A percentile compares a stretch with the other conserved stretches of the same genome.
These are phyloP conservation scores for Lentinula boryana DNA, from an alignment of 768 basidiomycete species.

Conservation along the genomic window DNA sequence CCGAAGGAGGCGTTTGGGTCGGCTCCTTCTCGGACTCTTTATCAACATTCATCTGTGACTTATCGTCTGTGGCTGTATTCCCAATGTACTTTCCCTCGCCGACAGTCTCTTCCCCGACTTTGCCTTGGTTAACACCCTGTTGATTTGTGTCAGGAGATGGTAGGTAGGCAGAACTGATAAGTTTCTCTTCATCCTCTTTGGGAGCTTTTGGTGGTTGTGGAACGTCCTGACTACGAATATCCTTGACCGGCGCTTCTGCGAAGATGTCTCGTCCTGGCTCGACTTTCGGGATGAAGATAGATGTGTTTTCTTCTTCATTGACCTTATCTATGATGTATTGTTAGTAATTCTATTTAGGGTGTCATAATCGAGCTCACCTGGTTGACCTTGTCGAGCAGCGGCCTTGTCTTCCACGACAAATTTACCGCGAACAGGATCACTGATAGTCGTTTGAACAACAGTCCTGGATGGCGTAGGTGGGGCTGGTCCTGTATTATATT, in stretches of 20 bases:
- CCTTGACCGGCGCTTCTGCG: slow-evolving; percentile 39
- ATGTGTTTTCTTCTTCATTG: slow-evolving; percentile 24
- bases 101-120: slow-evolving; percentile 6
- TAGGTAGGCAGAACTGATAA: slow-evolving; percentile 27
- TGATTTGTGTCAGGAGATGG: not conserved
- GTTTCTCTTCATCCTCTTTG: slow-evolving; percentile 24
- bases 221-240: slow-evolving; percentile 38
- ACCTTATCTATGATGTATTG: not conserved
- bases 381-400: slow-evolving; percentile 8
- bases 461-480: slow-evolving; percentile 32
- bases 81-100: not conserved
- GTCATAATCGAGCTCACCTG: not conserved
- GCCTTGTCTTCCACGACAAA: slow-evolving; percentile 46
- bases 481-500: slow-evolving; percentile 34
- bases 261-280: slow-evolving; percentile 79
- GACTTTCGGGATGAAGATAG: slow-evolving; percentile 41
- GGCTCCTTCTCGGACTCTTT: slow-evolving; percentile 3
- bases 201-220: slow-evolving; percentile 10
- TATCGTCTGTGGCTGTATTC: not conserved
- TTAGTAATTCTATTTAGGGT: not conserved
- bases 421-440: slow-evolving; percentile 46
- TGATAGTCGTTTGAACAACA: slow-evolving; percentile 38
- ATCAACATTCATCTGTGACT: not conserved
- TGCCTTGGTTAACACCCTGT: not conserved
- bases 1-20: not conserved